Percentiles rank a stretch among this genome's conserved stretches.
phyloP scores from a whole-genome alignment of 2,329 filamentous ascomycete species.

The Corniculantispora saksenae region DNA sequence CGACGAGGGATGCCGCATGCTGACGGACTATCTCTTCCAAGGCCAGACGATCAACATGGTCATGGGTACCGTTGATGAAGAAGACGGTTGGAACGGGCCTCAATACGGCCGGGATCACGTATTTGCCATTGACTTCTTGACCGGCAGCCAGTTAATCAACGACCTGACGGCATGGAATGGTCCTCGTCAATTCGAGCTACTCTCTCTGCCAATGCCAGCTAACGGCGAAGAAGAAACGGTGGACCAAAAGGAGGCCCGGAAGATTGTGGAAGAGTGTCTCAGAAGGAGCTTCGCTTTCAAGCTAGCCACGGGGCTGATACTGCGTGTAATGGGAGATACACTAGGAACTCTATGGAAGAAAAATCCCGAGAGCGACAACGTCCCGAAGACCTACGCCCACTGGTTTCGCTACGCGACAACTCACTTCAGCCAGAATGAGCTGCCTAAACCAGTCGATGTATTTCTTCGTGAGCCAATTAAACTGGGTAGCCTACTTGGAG shows the following conservation, averaged over 20 bases:
- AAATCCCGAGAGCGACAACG: conserved; percentile 48
- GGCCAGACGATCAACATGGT: conserved; percentile 54
- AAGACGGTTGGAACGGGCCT: conserved; percentile 55
- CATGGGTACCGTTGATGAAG: conserved; percentile 52
- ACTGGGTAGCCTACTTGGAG: conserved; percentile 31
- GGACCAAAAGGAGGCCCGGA: conserved; percentile 49
- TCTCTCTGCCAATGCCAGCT: conserved; percentile 40
- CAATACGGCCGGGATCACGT: conserved; percentile 50
- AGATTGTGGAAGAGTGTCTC: conserved; percentile 54
- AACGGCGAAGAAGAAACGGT: conserved; percentile 35
- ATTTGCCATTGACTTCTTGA: conserved; percentile 52
- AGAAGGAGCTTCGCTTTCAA: conserved; percentile 55
- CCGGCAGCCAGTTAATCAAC: conserved; percentile 54
- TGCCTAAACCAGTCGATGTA: conserved; percentile 39
- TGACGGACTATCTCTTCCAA: conserved; percentile 60
- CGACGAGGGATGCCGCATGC: conserved; percentile 42
- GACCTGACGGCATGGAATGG: conserved; percentile 54
- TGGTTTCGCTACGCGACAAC: conserved; percentile 54
- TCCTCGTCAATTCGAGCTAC: conserved; percentile 48
- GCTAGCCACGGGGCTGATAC: conserved; percentile 54
- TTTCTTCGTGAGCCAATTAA: conserved; percentile 39
- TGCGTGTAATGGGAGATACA: conserved; percentile 50
- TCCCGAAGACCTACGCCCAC: conserved; percentile 53
- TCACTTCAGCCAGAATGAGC: conserved; percentile 45
- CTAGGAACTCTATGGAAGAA: conserved; percentile 56